Evolutionary conservation across 306 rosid genomes (phyloP), one percentile per base, ranked within the genome.

Genomic region (Astragalus glycyphyllos): DNA sequence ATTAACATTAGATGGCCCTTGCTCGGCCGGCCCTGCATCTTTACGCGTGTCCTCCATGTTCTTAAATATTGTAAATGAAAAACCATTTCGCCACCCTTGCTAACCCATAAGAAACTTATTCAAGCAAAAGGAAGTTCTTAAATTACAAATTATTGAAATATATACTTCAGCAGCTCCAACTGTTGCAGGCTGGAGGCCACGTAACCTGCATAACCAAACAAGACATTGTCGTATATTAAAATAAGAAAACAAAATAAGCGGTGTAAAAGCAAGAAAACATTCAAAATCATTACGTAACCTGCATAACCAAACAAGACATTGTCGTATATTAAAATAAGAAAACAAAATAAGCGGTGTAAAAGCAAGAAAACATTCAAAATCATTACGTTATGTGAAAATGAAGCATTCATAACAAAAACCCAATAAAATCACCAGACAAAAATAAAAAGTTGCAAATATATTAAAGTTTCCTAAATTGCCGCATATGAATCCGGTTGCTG

Each of bases 31-130:
- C 85, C 92, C 96, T 75, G 86, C 83, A 82, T 85, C 96, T 63
- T 87, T 97, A 82, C 82, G 91, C 82, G 87, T 86, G 79, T 95
- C 96, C 87, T 89, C 96, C 99, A 95, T 95, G 82, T 86, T 82
- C 86, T 87, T 79, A 78, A 68, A 74, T 69, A 71, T 77, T 82
- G 84, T 75, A 78, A 93, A 75, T 59, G 71, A 76, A 89, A 87
- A 89, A 91, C 90, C 99, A 95, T 91, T 84, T 89, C 96, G 79
- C 83, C 79, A 72, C 88, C 69, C 82, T 78, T 72, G 79, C 82
- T 69, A 85, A 83, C 90, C 97, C 90, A 84, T 87, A 82, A 72
- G 85, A 86, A 81, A 79, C 58, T 53, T 65, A 60, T 50, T 80
- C 87, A 76, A 14, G 65, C 88, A 67, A 82, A 77, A 64, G 77